Percentiles rank a stretch among this genome's conserved stretches.
Conservation (phyloP, 1,284 basidiomycete species). For the Malassezia cuniculi region DNA sequence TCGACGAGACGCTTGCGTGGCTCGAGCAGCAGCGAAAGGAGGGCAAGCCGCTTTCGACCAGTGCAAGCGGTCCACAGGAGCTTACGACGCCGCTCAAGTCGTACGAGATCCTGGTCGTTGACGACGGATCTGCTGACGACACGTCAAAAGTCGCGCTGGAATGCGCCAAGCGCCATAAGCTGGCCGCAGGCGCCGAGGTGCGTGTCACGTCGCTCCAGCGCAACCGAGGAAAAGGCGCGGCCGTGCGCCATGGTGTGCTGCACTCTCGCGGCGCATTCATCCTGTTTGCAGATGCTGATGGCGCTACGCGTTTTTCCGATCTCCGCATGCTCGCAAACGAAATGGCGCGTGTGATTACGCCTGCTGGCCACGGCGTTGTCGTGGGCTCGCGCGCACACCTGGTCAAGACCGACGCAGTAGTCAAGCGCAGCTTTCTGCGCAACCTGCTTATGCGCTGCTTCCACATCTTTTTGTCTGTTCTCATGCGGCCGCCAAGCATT, state of each 20-base stretch:
- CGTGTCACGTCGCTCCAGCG: constrained; percentile 63
- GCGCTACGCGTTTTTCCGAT: constrained; percentile 72
- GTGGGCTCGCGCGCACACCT: constrained; percentile 76
- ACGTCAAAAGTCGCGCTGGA: constrained; percentile 58
- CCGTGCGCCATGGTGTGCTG: constrained; percentile 63
- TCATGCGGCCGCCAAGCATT: constrained; percentile 25
- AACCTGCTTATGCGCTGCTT: constrained; percentile 85
- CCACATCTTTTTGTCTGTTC: constrained; percentile 50
- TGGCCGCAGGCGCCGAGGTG: constrained; percentile 49
- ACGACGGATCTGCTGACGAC: constrained; percentile 71
- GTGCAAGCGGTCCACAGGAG: constrained; percentile 1
- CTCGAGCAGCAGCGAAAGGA: constrained; percentile 45
- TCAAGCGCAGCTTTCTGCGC: constrained; percentile 75
- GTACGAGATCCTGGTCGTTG: constrained; percentile 68
- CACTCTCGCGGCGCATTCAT: constrained; percentile 64
- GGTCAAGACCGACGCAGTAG: constrained; percentile 79
- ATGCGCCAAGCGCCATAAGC: constrained; percentile 53
- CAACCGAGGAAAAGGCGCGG: constrained; percentile 82
- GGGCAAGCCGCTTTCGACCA: constrained; percentile 7
- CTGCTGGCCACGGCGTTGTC: constrained; percentile 55
- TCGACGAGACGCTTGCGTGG: constrained; percentile 55
- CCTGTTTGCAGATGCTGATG: constrained; percentile 85
- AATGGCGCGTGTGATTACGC: constrained; percentile 48
- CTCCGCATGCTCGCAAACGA: constrained; percentile 59
- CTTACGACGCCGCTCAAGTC: constrained; percentile 12